A percentile compares a stretch with the other conserved stretches of the same genome.
phyloP scores from a whole-genome alignment of 805 yeast genomes.

The Candida loeiensis region DNA sequence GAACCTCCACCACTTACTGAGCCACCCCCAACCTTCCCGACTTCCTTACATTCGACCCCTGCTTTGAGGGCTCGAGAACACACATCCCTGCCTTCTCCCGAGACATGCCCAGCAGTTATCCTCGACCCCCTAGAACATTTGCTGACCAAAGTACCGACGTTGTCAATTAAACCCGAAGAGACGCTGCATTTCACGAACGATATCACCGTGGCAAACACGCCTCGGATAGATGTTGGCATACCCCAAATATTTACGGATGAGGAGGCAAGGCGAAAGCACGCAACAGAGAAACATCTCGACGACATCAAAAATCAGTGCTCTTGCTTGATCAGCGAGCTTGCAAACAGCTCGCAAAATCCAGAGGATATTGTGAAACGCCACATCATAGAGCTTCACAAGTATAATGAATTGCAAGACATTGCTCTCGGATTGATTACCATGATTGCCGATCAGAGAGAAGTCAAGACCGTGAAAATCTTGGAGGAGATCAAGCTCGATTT shows the following conservation, averaged over 20 bases:
- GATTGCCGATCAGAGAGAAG: conserved; percentile 57
- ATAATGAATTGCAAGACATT: conserved; percentile 61
- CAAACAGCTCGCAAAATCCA: conserved; percentile 32
- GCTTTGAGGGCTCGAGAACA: background rate
- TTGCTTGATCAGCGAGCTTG: conserved; percentile 30
- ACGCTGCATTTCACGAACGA: background rate
- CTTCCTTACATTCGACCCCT: background rate
- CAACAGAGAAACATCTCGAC: conserved; percentile 20
- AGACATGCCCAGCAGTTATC: background rate
- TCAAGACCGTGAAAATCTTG: conserved; percentile 42
- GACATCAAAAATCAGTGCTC: conserved; percentile 34
- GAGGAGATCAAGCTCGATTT: conserved; percentile 6
- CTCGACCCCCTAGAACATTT: conserved; percentile 1
- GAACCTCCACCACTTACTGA: conserved; percentile 9
- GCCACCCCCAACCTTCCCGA: conserved; percentile 1
- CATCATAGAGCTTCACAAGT: conserved; percentile 49
- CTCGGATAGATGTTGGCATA: conserved; percentile 6
- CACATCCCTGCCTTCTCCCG: background rate
- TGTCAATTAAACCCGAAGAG: background rate
- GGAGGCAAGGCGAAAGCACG: background rate
- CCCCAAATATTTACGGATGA: conserved; percentile 1
- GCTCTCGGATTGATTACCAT: conserved; percentile 54
- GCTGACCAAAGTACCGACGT: background rate
- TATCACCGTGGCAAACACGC: conserved; percentile 10
- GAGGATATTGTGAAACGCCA: conserved; percentile 48